These are phyloP conservation scores for Zanthoxylum bungeanum DNA, from an alignment of 345 rosid genomes.

Conservation along the genomic window DNA sequence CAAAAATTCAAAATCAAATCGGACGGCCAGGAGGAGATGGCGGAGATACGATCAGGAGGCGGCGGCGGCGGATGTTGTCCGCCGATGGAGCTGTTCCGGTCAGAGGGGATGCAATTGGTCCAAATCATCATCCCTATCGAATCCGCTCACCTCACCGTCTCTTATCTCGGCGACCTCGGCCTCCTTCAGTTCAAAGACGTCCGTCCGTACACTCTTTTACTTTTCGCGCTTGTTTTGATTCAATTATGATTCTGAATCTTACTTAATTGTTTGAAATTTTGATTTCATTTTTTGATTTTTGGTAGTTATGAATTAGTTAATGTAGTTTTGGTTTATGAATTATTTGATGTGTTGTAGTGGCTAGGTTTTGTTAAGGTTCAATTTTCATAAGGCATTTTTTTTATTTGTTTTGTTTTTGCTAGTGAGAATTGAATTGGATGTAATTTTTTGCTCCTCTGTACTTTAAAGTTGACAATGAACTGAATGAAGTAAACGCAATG, in stretches of 20 bases:
- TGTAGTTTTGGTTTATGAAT: neutral
- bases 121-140: constrained; percentile 91
- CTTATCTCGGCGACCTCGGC: constrained; percentile 90
- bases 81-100: constrained; percentile 92
- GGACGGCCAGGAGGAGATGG: constrained; percentile 35
- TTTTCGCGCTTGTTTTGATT: neutral
- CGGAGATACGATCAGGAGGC: constrained; percentile 25
- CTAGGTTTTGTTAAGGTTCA: constrained; percentile 8
- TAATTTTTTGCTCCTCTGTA: neutral
- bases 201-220: constrained; percentile 38
- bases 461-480: neutral
- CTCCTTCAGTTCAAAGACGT: constrained; percentile 96
- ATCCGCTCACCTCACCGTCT: constrained; percentile 84
- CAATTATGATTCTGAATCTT: neutral
- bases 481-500: neutral
- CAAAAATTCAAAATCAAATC: constrained; percentile 6
- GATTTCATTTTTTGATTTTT: neutral
- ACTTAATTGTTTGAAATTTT: neutral
- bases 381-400: neutral
- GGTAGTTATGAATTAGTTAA: neutral
- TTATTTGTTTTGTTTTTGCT: neutral
- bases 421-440: neutral
- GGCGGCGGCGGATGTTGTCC: constrained; percentile 68
- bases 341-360: neutral
- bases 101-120: constrained; percentile 93